Conservation (phyloP, 345 rosid species). For the Citrus unshiu region DNA sequence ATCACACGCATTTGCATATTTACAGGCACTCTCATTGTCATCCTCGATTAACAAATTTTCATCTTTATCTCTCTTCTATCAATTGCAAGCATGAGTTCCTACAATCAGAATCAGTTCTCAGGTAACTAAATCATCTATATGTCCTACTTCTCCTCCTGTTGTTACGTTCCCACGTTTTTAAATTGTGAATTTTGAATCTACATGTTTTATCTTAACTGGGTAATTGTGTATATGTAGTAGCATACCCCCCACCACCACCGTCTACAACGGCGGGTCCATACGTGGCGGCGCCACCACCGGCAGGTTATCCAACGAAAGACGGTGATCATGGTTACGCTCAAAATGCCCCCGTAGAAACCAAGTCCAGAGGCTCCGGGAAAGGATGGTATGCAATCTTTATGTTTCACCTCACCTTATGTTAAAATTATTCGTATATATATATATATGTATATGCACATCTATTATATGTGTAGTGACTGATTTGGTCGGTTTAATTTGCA, state of each 20-base stretch:
- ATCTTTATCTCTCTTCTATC: background rate
- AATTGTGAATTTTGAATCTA: constrained; percentile 23
- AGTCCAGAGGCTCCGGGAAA: too few relatives aligned
- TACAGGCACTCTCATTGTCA: too few relatives aligned
- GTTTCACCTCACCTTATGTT: background rate
- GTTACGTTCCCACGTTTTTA: background rate
- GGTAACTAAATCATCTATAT: background rate
- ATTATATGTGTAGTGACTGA: background rate
- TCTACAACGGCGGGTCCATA: constrained; percentile 3
- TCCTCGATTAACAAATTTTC: too few relatives aligned
- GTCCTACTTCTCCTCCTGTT: background rate
- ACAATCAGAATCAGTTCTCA: constrained; percentile 24
- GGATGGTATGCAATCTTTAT: constrained; percentile 29
- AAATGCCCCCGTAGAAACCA: too few relatives aligned
- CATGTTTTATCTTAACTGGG: background rate
- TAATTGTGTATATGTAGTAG: constrained; percentile 7
- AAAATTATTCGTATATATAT: too few relatives aligned
- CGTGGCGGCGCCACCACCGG: constrained; percentile 39
- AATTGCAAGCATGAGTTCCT: constrained; percentile 24
- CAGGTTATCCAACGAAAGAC: constrained; percentile 56
- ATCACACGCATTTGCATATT: too few relatives aligned
- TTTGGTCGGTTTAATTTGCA: constrained; percentile 13
- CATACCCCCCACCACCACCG: constrained; percentile 31
- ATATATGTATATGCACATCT: background rate
- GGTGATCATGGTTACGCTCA: too few relatives aligned